Conservation (phyloP, 768 basidiomycete species). For the Guyanaporus albipodus region DNA sequence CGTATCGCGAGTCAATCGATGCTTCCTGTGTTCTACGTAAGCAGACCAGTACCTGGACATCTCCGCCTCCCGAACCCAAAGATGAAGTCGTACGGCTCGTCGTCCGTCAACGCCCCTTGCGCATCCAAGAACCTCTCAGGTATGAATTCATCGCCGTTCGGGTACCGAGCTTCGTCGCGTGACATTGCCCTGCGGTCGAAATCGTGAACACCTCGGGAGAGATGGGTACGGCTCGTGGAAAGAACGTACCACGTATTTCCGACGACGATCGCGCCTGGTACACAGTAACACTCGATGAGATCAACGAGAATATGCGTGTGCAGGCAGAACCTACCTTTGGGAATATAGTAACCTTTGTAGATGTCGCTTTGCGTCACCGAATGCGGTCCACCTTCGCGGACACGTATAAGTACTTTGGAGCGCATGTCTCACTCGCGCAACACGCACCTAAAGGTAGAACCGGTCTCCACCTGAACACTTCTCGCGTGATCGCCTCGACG, state of each 20-base stretch:
- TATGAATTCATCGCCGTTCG: background rate
- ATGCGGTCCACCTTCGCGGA: background rate
- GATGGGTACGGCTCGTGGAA: no score
- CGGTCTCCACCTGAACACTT: background rate
- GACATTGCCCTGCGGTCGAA: background rate
- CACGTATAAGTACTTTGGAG: background rate
- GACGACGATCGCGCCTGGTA: background rate
- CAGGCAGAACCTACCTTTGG: background rate
- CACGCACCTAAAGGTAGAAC: background rate
- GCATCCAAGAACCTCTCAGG: background rate
- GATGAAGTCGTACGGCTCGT: background rate
- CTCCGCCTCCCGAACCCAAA: background rate
- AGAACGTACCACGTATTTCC: background rate
- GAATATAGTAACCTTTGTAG: background rate
- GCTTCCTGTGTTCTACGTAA: background rate
- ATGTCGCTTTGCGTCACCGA: background rate
- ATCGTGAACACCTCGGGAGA: background rate
- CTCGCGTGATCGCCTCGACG: background rate
- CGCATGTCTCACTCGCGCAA: background rate
- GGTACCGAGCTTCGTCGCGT: background rate
- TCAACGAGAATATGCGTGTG: no score
- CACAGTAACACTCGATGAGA: background rate
- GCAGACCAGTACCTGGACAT: background rate
- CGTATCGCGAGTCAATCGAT: background rate
- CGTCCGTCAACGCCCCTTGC: background rate